Evolutionary conservation across 2,329 filamentous ascomycete genomes (phyloP), one percentile per base, ranked within the genome.

Genomic region (Trichoderma sp.): DNA sequence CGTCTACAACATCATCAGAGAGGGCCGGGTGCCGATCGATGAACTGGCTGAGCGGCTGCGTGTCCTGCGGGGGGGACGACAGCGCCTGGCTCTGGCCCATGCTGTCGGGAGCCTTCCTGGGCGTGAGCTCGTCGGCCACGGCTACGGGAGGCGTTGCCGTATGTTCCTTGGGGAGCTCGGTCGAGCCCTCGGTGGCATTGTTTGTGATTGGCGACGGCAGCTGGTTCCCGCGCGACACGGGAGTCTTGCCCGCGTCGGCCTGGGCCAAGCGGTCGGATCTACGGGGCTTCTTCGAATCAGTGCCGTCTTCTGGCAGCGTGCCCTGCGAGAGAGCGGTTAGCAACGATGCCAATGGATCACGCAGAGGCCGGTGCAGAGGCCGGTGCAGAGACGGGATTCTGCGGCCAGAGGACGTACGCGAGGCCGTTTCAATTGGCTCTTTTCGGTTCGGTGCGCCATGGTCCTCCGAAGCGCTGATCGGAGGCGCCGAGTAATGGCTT

Each of bases 201-300:
- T 91, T 83, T 1, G 92, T 97, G 69, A 94, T 80, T 13, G 93
- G 94, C 0, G 93, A 95, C 13, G 93, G 94, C 19, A 97, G 86
- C 70, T 92, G 91, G 64, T 88, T 84, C 74, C 87, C 87, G 73
- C 87, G 83, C 72, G 83, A 82, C 73, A 90, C 77, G 68, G 89
- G 87, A 9, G 88, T 89, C 74, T 87, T 86, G 68, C 82, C 76
- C 67, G 79, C 77, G 68, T 72, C 72, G 67, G 82, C 82, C 72
- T 88, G 86, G 37, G 86, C 88, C 69, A 93, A 82, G 70, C 92
- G 89, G 72, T 92, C 84, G 53, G 92, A 93, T 68, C 92, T 89
- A 70, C 94, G 90, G 69, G 91, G 89, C 79, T 97, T 97, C 85
- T 97, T 97, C 70, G 85, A 82, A 70, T 93, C 90, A 70, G 85